phyloP scores from a whole-genome alignment of 331 rosid species.

The Arachis monticola region DNA sequence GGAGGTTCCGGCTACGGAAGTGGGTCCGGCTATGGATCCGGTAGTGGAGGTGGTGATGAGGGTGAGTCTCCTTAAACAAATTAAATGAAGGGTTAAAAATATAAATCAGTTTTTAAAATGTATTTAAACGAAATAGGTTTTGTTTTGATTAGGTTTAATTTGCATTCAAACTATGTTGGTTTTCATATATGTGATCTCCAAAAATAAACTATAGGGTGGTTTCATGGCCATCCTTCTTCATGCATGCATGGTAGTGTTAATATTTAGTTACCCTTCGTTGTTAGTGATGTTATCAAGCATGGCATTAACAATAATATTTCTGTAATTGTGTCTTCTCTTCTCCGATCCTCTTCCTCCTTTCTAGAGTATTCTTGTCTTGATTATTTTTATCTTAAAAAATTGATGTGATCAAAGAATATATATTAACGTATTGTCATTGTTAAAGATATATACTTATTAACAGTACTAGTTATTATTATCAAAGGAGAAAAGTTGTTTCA shows the following conservation, averaged over 20 bases:
- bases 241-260: slow-evolving; percentile 21
- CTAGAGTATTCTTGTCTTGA: neutral
- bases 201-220: slow-evolving; percentile 47
- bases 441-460: neutral
- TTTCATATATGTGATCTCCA: slow-evolving; percentile 1
- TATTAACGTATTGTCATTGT: neutral
- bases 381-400: neutral
- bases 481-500: neutral
- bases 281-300: slow-evolving; percentile 11
- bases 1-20: slow-evolving; percentile 51
- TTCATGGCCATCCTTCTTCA: slow-evolving; percentile 30
- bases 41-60: slow-evolving; percentile 42
- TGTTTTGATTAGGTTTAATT: neutral
- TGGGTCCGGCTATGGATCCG: slow-evolving; percentile 61
- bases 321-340: neutral
- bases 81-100: neutral
- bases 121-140: too few relatives aligned
- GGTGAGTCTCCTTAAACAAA: slow-evolving; percentile 28
- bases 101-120: too few relatives aligned
- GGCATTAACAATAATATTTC: slow-evolving; percentile 5
- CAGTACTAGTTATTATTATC: too few relatives aligned
- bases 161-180: neutral
- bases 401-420: neutral
- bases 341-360: neutral
- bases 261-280: neutral